A percentile compares a stretch with the other conserved stretches of the same genome.
Evolutionary conservation across 169 alveolate genomes (phyloP).

Genomic region (Plasmodium gonderi): DNA sequence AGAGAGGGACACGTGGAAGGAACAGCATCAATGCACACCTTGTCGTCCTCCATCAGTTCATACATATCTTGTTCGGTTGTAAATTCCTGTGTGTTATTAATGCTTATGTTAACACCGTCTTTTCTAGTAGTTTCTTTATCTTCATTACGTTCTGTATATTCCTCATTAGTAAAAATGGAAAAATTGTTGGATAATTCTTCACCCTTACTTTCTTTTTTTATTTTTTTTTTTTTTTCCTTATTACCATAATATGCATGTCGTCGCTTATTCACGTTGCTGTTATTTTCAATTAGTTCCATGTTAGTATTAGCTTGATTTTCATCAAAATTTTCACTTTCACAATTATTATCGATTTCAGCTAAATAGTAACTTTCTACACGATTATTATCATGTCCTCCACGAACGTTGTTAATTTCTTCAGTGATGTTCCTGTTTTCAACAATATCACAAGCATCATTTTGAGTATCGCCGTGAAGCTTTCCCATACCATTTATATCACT

Average conservation of each 20-base stretch:
- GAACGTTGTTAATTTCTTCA: too few species aligned
- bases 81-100: neutral
- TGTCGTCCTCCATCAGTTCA: neutral
- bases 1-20: neutral
- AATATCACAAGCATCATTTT: neutral
- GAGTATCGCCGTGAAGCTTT: neutral
- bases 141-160: neutral
- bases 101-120: neutral
- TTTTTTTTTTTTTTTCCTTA: neutral
- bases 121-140: neutral
- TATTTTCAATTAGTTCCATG: neutral
- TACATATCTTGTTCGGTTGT: neutral
- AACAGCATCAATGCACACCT: neutral
- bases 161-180: neutral
- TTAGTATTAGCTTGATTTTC: neutral
- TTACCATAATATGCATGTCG: neutral
- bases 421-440: neutral
- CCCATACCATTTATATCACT: too few species aligned
- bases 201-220: neutral
- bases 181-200: neutral
- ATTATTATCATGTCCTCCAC: neutral
- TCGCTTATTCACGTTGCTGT: slow-evolving; percentile 1
- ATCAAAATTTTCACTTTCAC: neutral
- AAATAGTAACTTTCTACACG: neutral
- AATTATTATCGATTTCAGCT: neutral